phyloP scores from a whole-genome alignment of 495 filamentous ascomycete species.

The Aspergillus ostianus region DNA sequence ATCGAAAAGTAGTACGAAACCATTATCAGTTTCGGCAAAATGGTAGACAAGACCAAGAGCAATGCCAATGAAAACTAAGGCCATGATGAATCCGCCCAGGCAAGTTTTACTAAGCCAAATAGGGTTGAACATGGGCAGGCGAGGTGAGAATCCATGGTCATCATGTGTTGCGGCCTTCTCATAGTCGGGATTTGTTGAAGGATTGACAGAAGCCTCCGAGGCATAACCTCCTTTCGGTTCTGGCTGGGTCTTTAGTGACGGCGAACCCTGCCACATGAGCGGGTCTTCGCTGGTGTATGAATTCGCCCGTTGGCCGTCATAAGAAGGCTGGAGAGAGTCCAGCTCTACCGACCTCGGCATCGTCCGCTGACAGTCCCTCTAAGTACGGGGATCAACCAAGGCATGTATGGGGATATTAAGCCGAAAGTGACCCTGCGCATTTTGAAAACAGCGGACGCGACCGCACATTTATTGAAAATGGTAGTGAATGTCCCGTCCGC shows the following conservation, averaged over 20 bases:
- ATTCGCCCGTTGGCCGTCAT: background rate
- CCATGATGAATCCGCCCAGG: background rate
- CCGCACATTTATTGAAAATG: background rate
- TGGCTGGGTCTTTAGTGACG: background rate
- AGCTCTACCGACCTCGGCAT: background rate
- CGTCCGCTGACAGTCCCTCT: background rate
- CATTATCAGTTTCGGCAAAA: background rate
- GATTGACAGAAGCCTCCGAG: background rate
- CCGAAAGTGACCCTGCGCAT: background rate
- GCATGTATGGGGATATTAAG: background rate
- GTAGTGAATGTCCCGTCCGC: background rate
- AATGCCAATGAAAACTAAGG: background rate
- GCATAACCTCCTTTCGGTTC: background rate
- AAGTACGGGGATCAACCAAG: too few species aligned
- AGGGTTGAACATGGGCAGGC: background rate
- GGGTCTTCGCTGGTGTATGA: background rate
- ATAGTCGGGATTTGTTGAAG: background rate
- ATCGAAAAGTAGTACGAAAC: background rate
- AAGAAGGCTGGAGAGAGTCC: background rate
- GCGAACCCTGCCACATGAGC: background rate
- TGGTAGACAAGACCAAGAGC: background rate
- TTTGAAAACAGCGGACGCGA: background rate
- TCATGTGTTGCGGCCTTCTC: background rate
- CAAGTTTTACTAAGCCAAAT: background rate
- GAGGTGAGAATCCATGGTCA: background rate